Base-by-base conservation (phyloP, 2,329 filamentous ascomycete species). In the Aspergillus hiratsukae region DNA sequence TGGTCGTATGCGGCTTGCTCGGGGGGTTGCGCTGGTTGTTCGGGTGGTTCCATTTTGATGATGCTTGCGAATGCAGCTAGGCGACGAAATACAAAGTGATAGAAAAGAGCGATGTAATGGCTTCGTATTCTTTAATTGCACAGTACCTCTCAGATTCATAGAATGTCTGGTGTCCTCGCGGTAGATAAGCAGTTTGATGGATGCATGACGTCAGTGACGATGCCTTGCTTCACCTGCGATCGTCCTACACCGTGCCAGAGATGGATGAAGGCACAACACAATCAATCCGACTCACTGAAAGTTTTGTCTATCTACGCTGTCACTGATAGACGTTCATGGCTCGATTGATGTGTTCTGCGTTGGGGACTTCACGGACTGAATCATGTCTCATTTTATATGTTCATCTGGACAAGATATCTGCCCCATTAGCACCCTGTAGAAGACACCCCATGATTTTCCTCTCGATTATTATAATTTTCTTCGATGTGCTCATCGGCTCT, bases 1-100 rank as follows among this genome's bases (percentile, higher is more conserved):
- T 72, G 69, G 35, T 60, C 59, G 59, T 73, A 74, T 46, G 66
- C 59, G 3, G 69, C 63, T 68, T 73, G 54, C 60, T 72, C 72
- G 21, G 71, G 67, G 3, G 72, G 72, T 60, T 74, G 71, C 64
- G 62, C 57, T 66, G 64, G 25, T 52, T 53, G 52, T 17, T 57
- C 54, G 31, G 55, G 52, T 21, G 59, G 56, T 35, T 64, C 40
- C 67, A 70, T 69, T 48, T 49, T 65, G 29, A 31, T 55, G 35
- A 23, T 40, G 35, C 3, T 17, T 48, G 41, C 19, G 11, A 23
- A 45, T 23, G 19, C 21, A 11, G n/a, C 19, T 19, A 9, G 3
- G n/a, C 3, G 41, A 45, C 11, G 2, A 23, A 23, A 45, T 11
- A 21, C 6, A 3, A 43, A 43, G 1, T 21, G 1, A 43, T 19